Base-by-base conservation (phyloP, 2,329 filamentous ascomycete genomes). In the Penicillium sp. region DNA sequence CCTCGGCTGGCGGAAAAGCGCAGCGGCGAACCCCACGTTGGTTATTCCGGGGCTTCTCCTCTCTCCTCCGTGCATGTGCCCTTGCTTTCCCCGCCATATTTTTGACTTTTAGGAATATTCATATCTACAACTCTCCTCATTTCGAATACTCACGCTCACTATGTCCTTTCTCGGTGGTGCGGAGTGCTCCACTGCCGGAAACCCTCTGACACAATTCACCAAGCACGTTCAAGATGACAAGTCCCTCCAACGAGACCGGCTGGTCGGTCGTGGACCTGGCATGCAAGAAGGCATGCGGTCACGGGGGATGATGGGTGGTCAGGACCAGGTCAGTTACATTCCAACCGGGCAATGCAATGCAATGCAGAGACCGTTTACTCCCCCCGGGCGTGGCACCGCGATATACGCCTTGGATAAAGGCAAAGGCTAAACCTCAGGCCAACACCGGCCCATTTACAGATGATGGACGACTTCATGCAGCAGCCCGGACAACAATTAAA, bases 171-270 rank as follows among this genome's bases (percentile, higher is more conserved):
- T 97, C 68, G 91, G 91, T 77, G 92, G 93, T 66, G 90, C 93
- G 66, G 94, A 97, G 79, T 99, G 94, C 83, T 97, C 93, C 52
- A 95, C 94, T 58, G 92, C 90, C 62, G 91, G 89, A 70, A 99
- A 99, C 76, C 94, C 95, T 54, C 87, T 99, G 68, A 93, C 91
- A 72, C 94, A 97, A 81, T 96, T 99, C 75, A 91, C 92, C 61
- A 99, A 99, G 77, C 92, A 97, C 75, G 91, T 94, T 53, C 90
- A 95, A 71, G 91, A 96, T 82, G 94, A 99, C 79, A 96, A 92
- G 77, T 94, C 90, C 54, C 80, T 97, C 54, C 94, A 97, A 77
- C 84, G 92, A 68, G 94, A 99, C 75, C 86, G 94, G 55, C 81
- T 97, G 58, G 87, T 90, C 56, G 91, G 90, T 59, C 81, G 88